Evolutionary conservation across 352 stramenopile genomes (phyloP).

Genomic region (Pythium apleroticum): DNA sequence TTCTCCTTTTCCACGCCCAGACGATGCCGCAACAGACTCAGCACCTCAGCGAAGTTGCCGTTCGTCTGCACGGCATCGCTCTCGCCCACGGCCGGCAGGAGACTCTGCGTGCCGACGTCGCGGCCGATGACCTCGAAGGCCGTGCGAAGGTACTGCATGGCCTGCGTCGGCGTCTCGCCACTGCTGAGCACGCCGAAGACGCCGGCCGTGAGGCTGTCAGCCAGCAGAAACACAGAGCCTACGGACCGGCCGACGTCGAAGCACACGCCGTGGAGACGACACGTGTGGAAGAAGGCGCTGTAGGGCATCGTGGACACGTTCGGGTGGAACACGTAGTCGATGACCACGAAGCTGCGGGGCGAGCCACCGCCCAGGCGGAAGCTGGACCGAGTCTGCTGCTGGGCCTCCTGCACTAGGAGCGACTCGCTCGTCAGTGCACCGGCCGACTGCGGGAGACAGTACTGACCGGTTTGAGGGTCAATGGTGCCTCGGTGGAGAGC

Average conservation of each 20-base stretch:
- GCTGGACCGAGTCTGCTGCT: conserved; percentile 15
- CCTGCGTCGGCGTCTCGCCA: conserved; percentile 46
- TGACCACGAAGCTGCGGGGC: conserved; percentile 59
- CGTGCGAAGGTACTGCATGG: conserved; percentile 58
- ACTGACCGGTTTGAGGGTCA: conserved; percentile 37
- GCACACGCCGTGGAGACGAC: conserved; percentile 83
- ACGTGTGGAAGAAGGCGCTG: conserved; percentile 86
- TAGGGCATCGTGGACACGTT: conserved; percentile 80
- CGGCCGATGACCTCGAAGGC: conserved; percentile 75
- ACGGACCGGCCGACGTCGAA: conserved; percentile 75
- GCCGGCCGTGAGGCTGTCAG: conserved; percentile 78
- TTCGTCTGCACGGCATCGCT: conserved; percentile 16
- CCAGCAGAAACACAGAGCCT: conserved; percentile 71
- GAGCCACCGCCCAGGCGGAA: conserved; percentile 21
- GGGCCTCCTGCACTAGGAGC: conserved; percentile 31
- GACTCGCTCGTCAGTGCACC: neutral
- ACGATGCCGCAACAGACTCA: conserved; percentile 48
- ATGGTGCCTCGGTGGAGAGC: conserved; percentile 50
- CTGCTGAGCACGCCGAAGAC: conserved; percentile 74
- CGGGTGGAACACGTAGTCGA: conserved; percentile 79
- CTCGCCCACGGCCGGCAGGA: conserved; percentile 17
- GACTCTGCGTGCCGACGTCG: conserved; percentile 49
- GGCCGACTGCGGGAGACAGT: conserved; percentile 30
- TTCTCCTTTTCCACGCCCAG: conserved; percentile 33
- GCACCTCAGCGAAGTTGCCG: conserved; percentile 62